Percentiles rank a stretch among this genome's conserved stretches.
Conservation (phyloP, 2,329 filamentous ascomycete genomes). For the Nemania bipapillata region DNA sequence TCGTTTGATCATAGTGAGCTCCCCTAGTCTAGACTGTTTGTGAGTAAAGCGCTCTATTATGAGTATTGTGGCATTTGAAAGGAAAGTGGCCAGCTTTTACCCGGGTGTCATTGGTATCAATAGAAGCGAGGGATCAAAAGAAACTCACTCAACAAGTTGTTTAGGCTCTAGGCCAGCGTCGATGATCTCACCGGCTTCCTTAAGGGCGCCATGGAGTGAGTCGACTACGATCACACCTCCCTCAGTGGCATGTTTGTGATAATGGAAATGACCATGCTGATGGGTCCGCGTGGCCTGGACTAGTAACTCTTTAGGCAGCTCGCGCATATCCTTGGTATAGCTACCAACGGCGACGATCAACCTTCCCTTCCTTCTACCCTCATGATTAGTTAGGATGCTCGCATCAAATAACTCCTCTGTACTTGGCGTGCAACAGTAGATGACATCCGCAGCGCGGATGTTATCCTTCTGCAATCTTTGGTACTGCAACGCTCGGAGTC, state of each 20-base stretch:
- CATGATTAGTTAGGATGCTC: slow-evolving; percentile 75
- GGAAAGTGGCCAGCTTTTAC: neutral
- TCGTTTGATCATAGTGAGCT: slow-evolving; percentile 73
- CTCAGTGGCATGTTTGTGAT: slow-evolving; percentile 73
- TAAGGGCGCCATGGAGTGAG: slow-evolving; percentile 80
- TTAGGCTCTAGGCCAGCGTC: slow-evolving; percentile 76
- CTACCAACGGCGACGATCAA: slow-evolving; percentile 79
- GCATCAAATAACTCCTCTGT: slow-evolving; percentile 78
- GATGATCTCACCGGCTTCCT: slow-evolving; percentile 87
- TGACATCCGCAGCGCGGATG: slow-evolving; percentile 77
- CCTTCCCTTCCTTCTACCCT: slow-evolving; percentile 75
- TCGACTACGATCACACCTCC: slow-evolving; percentile 77
- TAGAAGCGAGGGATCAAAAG: neutral
- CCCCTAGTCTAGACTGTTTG: slow-evolving; percentile 69
- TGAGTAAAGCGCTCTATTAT: slow-evolving; percentile 5
- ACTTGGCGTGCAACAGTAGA: slow-evolving; percentile 89
- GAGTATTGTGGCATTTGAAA: neutral
- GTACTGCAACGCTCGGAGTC: neutral
- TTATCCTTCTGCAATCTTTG: neutral
- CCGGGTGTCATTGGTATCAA: neutral
- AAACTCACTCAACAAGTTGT: slow-evolving; percentile 79
- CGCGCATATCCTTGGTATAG: slow-evolving; percentile 78
- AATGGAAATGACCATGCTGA: slow-evolving; percentile 63
- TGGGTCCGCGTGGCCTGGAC: slow-evolving; percentile 66
- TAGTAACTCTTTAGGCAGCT: slow-evolving; percentile 82